Conservation (phyloP, 1,284 basidiomycete species). For the Cutaneotrichosporon mucoides region DNA sequence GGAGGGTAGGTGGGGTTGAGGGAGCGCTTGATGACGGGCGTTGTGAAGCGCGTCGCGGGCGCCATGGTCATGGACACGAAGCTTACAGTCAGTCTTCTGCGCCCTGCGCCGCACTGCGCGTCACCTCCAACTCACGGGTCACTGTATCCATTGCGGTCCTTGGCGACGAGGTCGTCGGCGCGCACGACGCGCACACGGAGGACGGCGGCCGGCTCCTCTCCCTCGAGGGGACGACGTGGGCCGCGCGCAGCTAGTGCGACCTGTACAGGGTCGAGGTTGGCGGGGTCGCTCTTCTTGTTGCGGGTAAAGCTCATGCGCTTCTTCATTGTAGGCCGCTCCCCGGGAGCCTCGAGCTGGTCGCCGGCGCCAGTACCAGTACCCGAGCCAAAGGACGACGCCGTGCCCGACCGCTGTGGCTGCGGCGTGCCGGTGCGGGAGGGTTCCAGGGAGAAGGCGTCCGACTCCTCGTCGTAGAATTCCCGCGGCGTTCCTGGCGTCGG, state of each 20-base stretch:
- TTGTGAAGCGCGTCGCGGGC: constrained; percentile 60
- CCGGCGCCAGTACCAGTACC: neutral
- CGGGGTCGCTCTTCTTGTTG: constrained; percentile 5
- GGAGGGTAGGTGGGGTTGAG: constrained; percentile 69
- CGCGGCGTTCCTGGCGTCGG: neutral
- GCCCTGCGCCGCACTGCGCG: constrained; percentile 55
- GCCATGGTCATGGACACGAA: constrained; percentile 70
- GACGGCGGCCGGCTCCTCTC: constrained; percentile 46
- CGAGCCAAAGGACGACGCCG: neutral
- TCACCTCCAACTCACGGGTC: constrained; percentile 42
- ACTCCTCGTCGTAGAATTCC: no score
- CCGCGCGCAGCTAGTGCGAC: constrained; percentile 34
- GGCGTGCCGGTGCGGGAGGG: no score
- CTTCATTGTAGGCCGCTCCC: neutral
- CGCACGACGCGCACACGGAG: constrained; percentile 49
- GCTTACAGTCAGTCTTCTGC: constrained; percentile 45
- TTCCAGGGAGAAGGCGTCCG: no score
- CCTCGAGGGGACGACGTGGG: constrained; percentile 43
- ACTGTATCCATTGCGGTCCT: constrained; percentile 52
- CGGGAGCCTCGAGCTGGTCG: neutral
- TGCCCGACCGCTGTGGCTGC: neutral
- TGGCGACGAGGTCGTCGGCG: constrained; percentile 50
- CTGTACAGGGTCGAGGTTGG: constrained; percentile 26
- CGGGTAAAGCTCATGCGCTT: constrained; percentile 8
- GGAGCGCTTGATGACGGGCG: constrained; percentile 72